These are phyloP conservation scores for Cordyceps cateniannulata DNA, from an alignment of 2,329 filamentous ascomycete species.

Conservation along the genomic window DNA sequence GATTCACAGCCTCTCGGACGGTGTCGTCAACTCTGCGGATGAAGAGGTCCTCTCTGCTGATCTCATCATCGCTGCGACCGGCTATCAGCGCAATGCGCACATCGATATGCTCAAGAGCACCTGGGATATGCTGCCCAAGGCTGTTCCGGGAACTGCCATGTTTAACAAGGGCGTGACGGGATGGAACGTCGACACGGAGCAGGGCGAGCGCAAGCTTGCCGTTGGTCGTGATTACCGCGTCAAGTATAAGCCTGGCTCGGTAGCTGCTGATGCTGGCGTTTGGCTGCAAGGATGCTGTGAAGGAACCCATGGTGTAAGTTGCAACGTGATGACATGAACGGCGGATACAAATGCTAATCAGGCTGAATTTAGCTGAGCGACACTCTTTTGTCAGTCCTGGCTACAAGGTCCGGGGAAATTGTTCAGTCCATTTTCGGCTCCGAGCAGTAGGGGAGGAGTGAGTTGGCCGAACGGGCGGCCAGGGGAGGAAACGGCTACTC, in stretches of 20 bases:
- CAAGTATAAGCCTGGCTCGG: slow-evolving; percentile 59
- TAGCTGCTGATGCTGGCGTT: slow-evolving; percentile 69
- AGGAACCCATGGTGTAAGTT: slow-evolving; percentile 79
- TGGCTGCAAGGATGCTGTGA: slow-evolving; percentile 96
- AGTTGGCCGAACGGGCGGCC: not conserved
- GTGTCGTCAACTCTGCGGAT: slow-evolving; percentile 27
- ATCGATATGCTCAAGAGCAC: slow-evolving; percentile 66
- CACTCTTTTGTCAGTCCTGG: slow-evolving; percentile 71
- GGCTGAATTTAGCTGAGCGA: slow-evolving; percentile 60
- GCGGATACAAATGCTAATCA: not conserved
- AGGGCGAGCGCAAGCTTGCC: slow-evolving; percentile 45
- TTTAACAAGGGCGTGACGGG: slow-evolving; percentile 31
- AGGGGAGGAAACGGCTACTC: not conserved
- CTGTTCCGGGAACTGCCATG: slow-evolving; percentile 22
- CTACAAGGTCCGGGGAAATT: slow-evolving; percentile 70
- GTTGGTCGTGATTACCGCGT: slow-evolving; percentile 76
- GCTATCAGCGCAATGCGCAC: slow-evolving; percentile 74
- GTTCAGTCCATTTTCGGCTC: slow-evolving; percentile 64
- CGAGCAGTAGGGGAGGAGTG: not conserved
- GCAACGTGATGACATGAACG: not conserved
- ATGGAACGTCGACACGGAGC: slow-evolving; percentile 34
- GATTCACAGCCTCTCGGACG: slow-evolving; percentile 42
- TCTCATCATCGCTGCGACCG: slow-evolving; percentile 78
- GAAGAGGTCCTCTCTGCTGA: slow-evolving; percentile 69
- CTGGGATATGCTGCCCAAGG: slow-evolving; percentile 56